Conservation (phyloP, 2,329 filamentous ascomycete species). For the Apiospora aurea region DNA sequence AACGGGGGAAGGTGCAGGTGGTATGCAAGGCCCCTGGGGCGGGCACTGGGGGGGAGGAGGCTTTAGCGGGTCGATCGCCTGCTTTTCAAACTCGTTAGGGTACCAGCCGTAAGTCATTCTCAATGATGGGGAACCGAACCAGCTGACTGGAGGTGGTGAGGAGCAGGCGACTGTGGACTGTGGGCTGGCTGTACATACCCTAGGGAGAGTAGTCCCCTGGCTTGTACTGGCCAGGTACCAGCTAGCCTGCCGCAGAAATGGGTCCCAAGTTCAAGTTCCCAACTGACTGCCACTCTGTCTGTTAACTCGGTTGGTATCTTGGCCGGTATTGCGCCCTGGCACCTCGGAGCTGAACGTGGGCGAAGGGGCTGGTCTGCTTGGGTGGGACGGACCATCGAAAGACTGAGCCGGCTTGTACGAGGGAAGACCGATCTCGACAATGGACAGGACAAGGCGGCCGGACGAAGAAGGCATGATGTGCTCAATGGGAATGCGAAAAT, state of each 20-base stretch:
- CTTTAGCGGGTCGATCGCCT: constrained; percentile 19
- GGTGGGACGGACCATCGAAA: constrained; percentile 4
- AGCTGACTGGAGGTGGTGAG: not conserved
- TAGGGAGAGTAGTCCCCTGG: not conserved
- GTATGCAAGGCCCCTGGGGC: constrained; percentile 12
- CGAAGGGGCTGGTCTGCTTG: not conserved
- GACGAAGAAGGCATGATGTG: not conserved
- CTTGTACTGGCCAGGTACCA: not conserved
- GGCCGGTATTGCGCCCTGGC: not conserved
- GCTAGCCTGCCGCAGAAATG: constrained; percentile 14
- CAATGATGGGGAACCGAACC: not conserved
- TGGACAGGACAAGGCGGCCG: not conserved
- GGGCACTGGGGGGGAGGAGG: not conserved
- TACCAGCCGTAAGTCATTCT: constrained; percentile 2
- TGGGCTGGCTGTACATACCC: not conserved
- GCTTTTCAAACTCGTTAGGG: constrained; percentile 9
- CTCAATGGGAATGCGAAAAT: not conserved
- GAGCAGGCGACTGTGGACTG: not conserved
- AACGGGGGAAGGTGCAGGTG: constrained; percentile 21
- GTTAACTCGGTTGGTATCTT: not conserved
- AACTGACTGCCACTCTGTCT: not conserved
- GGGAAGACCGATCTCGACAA: not conserved
- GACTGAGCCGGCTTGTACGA: not conserved
- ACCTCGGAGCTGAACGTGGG: constrained; percentile 1
- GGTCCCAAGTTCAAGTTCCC: not conserved